These are phyloP conservation scores for Talaromyces sp. DNA, from an alignment of 2,329 filamentous ascomycete species.

Conservation along the genomic window DNA sequence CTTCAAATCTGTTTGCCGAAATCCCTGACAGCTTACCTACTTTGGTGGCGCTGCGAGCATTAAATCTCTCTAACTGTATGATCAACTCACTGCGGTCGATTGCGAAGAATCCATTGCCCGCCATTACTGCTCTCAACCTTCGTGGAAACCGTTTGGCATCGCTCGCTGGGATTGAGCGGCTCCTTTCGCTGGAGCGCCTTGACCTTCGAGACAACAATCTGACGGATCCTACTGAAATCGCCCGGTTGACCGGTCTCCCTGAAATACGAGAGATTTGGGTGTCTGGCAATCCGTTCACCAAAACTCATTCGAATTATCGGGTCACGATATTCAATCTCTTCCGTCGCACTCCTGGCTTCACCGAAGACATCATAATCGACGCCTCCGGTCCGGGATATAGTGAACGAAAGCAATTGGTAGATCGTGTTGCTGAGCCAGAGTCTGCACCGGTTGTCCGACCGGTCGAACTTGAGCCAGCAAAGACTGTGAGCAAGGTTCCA, in stretches of 20 bases:
- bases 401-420: slow-evolving; percentile 79
- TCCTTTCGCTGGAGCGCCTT: slow-evolving; percentile 82
- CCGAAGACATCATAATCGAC: slow-evolving; percentile 87
- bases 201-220: slow-evolving; percentile 89
- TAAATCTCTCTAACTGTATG: slow-evolving; percentile 97
- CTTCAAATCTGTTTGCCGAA: slow-evolving; percentile 88
- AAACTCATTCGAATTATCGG: slow-evolving; percentile 79
- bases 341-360: slow-evolving; percentile 81
- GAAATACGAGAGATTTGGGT: slow-evolving; percentile 93
- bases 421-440: slow-evolving; percentile 72
- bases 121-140: slow-evolving; percentile 89
- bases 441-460: slow-evolving; percentile 76
- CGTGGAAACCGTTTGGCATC: slow-evolving; percentile 83
- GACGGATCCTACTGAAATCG: slow-evolving; percentile 86
- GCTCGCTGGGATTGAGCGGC: slow-evolving; percentile 82
- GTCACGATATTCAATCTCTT: slow-evolving; percentile 95
- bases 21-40: slow-evolving; percentile 87
- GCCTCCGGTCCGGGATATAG: slow-evolving; percentile 76
- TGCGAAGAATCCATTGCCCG: slow-evolving; percentile 75
- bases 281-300: slow-evolving; percentile 84
- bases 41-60: slow-evolving; percentile 79
- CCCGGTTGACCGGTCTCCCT: slow-evolving; percentile 82
- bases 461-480: slow-evolving; percentile 58
- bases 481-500: slow-evolving; percentile 58
- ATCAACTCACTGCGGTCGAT: slow-evolving; percentile 90